Percentiles rank a stretch among this genome's conserved stretches.
These are phyloP conservation scores for Echium plantagineum DNA, from an alignment of 257 asterid genomes.

Conservation along the genomic window DNA sequence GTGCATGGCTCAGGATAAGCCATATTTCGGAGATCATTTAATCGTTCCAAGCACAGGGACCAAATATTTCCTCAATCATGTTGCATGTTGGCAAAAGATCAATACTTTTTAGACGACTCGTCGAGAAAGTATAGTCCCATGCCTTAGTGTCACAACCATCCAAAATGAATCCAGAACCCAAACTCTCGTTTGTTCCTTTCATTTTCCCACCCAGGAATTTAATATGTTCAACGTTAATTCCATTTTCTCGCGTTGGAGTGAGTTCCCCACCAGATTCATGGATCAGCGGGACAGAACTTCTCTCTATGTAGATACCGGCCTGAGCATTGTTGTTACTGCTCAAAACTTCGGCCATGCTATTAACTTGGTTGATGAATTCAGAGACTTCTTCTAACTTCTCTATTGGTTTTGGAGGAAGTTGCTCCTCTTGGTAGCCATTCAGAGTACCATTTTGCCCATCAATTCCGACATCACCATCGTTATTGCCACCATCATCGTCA, in stretches of 20 bases:
- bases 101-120: constrained; percentile 9
- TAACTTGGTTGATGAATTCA: background rate
- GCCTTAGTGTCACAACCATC: constrained; percentile 10
- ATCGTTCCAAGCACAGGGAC: constrained; percentile 19
- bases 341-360: constrained; percentile 3
- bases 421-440: constrained; percentile 8
- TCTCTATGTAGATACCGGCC: constrained; percentile 11
- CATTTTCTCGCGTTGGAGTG: constrained; percentile 1
- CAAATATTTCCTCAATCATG: constrained; percentile 31
- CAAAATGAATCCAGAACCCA: constrained; percentile 9
- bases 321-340: background rate
- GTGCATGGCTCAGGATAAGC: background rate
- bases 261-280: constrained; percentile 4
- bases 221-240: constrained; percentile 5
- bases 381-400: constrained; percentile 2
- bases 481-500: background rate
- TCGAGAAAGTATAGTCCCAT: constrained; percentile 19
- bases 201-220: constrained; percentile 5
- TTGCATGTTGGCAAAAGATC: constrained; percentile 28
- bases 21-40: background rate
- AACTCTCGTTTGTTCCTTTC: constrained; percentile 10
- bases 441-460: constrained; percentile 7
- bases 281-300: background rate
- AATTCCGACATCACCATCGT: background rate
- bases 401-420: constrained; percentile 1